Percentiles rank a stretch among this genome's conserved stretches.
Conservation (phyloP, 371 early-diverging fungal genomes). For the Mucor saturninus region DNA sequence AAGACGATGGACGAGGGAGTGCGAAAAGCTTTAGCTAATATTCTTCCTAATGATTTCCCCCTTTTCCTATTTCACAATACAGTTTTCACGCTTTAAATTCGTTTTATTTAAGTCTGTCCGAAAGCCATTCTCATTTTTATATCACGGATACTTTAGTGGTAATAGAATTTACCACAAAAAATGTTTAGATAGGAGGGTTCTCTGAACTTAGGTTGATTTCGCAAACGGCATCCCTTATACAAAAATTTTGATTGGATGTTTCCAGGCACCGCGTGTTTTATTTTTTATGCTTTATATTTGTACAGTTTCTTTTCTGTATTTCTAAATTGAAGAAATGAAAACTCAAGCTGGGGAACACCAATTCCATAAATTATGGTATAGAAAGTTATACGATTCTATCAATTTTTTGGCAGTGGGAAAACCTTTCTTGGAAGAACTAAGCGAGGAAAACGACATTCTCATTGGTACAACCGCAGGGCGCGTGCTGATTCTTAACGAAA, state of each 20-base stretch:
- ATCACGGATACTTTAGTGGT: not conserved
- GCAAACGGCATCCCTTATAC: too few relatives aligned
- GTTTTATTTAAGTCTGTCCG: too few relatives aligned
- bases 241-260: too few relatives aligned
- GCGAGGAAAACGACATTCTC: constrained; percentile 55
- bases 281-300: too few relatives aligned
- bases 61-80: too few relatives aligned
- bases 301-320: not conserved
- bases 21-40: constrained; percentile 16
- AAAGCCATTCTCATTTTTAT: too few relatives aligned
- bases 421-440: constrained; percentile 51
- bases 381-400: constrained; percentile 44
- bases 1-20: constrained; percentile 31
- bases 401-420: constrained; percentile 52
- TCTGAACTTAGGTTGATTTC: too few relatives aligned
- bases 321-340: not conserved
- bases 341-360: not conserved
- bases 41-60: too few relatives aligned
- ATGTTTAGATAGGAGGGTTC: too few relatives aligned
- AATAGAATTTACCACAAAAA: not conserved
- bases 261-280: too few relatives aligned
- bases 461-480: constrained; percentile 51
- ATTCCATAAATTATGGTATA: constrained; percentile 42
- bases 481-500: constrained; percentile 48
- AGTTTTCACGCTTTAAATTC: too few relatives aligned